Evolutionary conservation across 352 stramenopile genomes (phyloP).

Genomic region (Aphanomyces stellatus): DNA sequence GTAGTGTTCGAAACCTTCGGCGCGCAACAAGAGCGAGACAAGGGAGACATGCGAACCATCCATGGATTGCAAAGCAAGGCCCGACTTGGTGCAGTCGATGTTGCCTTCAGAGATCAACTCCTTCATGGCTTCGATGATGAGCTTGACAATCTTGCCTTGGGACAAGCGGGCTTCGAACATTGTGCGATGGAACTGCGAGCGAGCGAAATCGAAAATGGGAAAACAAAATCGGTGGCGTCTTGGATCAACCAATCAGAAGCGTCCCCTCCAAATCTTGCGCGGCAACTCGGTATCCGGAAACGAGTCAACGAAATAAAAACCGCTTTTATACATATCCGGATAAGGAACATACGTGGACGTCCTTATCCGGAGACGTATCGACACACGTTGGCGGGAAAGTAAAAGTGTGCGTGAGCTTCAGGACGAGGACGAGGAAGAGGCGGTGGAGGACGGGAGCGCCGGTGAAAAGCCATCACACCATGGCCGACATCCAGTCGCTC

Average conservation of each 20-base stretch:
- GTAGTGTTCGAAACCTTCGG: conserved; percentile 97
- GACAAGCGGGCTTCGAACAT: conserved; percentile 99
- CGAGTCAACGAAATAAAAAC: no score
- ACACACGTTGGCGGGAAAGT: no score
- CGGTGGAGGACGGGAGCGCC: no score
- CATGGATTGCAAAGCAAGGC: conserved; percentile 96
- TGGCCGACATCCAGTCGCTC: no score
- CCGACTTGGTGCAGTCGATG: conserved; percentile 92
- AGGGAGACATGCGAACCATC: conserved; percentile 99
- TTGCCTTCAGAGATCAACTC: conserved; percentile 99
- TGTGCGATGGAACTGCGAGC: conserved; percentile 28
- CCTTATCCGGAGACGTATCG: neutral
- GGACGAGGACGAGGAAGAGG: no score
- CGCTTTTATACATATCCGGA: conserved; percentile 10
- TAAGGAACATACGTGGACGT: neutral
- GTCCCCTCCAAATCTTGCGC: conserved; percentile 18
- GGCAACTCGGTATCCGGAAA: neutral
- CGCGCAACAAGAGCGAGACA: conserved; percentile 90
- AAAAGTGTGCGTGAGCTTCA: no score
- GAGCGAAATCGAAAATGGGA: conserved; percentile 2
- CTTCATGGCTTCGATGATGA: conserved; percentile 99
- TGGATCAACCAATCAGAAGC: conserved; percentile 7
- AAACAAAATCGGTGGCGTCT: neutral
- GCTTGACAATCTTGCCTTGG: conserved; percentile 96
- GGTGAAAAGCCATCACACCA: no score